phyloP scores from a whole-genome alignment of 306 rosid species.

The Casuarina equisetifolia region DNA sequence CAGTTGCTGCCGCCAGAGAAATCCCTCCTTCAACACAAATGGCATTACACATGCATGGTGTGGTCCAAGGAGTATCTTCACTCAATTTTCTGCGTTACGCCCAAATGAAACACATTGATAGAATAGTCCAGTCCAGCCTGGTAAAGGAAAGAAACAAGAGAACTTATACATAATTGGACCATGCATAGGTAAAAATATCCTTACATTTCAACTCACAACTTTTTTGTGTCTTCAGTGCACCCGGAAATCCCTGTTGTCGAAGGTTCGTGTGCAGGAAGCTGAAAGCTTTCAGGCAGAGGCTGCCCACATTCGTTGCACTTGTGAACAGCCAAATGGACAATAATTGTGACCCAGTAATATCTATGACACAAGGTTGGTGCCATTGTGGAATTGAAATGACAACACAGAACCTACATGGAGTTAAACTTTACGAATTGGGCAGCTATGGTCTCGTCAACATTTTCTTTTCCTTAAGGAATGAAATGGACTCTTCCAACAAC shows the following conservation, averaged over 20 bases:
- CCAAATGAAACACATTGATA: slow-evolving; percentile 96
- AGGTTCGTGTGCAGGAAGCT: slow-evolving; percentile 92
- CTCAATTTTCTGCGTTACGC: slow-evolving; percentile 74
- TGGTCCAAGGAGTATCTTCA: slow-evolving; percentile 74
- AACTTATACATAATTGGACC: not conserved
- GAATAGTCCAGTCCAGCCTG: slow-evolving; percentile 81
- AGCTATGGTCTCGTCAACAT: too few relatives aligned
- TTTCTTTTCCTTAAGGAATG: too few relatives aligned
- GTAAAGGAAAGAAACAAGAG: slow-evolving; percentile 29
- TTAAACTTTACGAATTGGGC: too few relatives aligned
- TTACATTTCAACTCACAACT: slow-evolving; percentile 69
- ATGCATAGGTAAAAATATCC: slow-evolving; percentile 2
- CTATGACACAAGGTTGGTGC: too few relatives aligned
- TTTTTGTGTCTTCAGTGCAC: slow-evolving; percentile 75
- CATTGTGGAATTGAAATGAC: too few relatives aligned
- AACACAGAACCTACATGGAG: too few relatives aligned
- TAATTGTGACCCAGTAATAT: not conserved
- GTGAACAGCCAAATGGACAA: slow-evolving; percentile 64
- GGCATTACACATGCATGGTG: slow-evolving; percentile 90
- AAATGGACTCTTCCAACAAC: too few relatives aligned
- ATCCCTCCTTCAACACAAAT: slow-evolving; percentile 92
- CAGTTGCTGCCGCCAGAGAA: slow-evolving; percentile 75
- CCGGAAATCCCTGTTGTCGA: slow-evolving; percentile 96
- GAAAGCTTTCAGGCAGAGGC: slow-evolving; percentile 85
- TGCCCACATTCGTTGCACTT: slow-evolving; percentile 92